Conservation (phyloP, 306 rosid species). For the Quercus cerris region DNA sequence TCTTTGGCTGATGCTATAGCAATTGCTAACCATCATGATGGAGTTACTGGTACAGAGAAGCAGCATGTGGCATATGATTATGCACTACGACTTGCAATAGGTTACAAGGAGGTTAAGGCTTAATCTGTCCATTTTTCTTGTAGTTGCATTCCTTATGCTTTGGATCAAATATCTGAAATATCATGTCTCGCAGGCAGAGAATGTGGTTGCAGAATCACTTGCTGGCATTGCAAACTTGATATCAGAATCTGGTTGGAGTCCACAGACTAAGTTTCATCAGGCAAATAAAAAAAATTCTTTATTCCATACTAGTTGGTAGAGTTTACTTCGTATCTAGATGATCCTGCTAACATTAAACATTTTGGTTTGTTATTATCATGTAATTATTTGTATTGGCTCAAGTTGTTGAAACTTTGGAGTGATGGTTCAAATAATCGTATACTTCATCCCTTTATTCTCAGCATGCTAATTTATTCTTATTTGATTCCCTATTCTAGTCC, state of each 20-base stretch:
- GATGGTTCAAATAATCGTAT: not conserved
- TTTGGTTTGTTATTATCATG: not conserved
- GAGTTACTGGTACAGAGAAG: constrained; percentile 65
- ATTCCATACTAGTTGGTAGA: not conserved
- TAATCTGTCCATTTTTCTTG: not conserved
- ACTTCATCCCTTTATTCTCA: not conserved
- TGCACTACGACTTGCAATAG: constrained; percentile 57
- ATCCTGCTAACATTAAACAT: no score
- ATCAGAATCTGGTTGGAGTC: constrained; percentile 30
- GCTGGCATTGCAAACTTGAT: constrained; percentile 33
- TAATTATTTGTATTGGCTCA: not conserved
- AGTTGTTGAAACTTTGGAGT: not conserved
- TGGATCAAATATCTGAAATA: not conserved
- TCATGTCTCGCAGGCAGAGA: constrained; percentile 36
- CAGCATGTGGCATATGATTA: constrained; percentile 89
- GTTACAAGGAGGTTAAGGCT: constrained; percentile 43
- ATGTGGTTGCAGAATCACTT: constrained; percentile 44
- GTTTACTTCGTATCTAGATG: not conserved
- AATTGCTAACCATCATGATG: constrained; percentile 86
- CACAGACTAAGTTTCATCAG: constrained; percentile 45
- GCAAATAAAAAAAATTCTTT: constrained; percentile 16
- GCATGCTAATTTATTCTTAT: no score
- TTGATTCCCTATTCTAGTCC: not conserved
- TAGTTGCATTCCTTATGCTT: not conserved
- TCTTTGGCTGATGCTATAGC: constrained; percentile 82